Percentiles rank a stretch among this genome's conserved stretches.
Evolutionary conservation across 768 basidiomycete genomes (phyloP).

Genomic region (Xanthoconium stramineum): DNA sequence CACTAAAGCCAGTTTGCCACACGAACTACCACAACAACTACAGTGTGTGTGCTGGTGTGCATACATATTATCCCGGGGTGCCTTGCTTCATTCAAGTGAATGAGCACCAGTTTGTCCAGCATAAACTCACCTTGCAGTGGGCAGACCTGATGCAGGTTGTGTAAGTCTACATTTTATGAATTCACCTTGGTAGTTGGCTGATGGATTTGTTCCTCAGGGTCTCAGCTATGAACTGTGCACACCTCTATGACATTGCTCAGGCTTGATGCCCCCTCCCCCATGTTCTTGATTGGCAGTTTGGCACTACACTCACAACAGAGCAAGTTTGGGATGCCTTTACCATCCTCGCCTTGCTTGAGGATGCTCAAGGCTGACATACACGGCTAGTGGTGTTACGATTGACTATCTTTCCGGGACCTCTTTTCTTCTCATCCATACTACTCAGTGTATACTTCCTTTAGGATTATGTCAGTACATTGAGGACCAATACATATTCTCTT

Average conservation of each 20-base stretch:
- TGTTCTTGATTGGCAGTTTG: background rate
- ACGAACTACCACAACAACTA: background rate
- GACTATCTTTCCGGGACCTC: too few species aligned
- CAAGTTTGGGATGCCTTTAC: background rate
- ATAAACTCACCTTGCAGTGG: background rate
- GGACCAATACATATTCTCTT: too few species aligned
- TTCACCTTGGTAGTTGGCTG: too few species aligned
- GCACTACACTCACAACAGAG: background rate
- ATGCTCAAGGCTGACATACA: background rate
- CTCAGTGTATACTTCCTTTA: too few species aligned
- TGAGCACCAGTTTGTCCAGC: background rate
- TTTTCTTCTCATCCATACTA: too few species aligned
- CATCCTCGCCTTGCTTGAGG: background rate
- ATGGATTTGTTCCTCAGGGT: background rate
- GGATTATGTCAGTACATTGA: too few species aligned
- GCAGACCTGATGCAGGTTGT: background rate
- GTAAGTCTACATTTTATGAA: too few species aligned
- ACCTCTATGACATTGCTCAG: background rate
- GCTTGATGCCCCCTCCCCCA: background rate
- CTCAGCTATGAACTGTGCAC: background rate
- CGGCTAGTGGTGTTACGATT: background rate
- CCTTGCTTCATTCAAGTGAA: background rate
- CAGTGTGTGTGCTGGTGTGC: background rate
- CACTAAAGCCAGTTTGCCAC: background rate
- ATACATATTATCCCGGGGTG: background rate